phyloP scores from a whole-genome alignment of 2,329 filamentous ascomycete species.

The Cordyceps militaris region DNA sequence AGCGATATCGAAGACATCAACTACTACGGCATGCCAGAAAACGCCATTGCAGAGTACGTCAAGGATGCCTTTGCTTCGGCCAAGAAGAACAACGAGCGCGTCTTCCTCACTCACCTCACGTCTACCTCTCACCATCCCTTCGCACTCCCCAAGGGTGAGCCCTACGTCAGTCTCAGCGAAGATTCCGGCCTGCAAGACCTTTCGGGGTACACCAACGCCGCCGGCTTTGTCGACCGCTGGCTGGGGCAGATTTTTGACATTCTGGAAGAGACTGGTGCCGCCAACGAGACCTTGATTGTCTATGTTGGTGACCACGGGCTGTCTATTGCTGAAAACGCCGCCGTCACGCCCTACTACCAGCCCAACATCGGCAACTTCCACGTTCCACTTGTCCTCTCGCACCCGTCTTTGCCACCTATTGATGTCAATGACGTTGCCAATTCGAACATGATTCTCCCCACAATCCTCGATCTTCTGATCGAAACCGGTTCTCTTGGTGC shows the following conservation, averaged over 20 bases:
- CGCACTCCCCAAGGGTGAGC: slow-evolving; percentile 23
- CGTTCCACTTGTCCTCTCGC: slow-evolving; percentile 26
- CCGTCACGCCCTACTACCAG: slow-evolving; percentile 27
- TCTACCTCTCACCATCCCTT: slow-evolving; percentile 30
- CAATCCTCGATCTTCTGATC: slow-evolving; percentile 28
- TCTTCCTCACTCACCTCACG: slow-evolving; percentile 30
- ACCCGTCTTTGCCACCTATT: slow-evolving; percentile 26
- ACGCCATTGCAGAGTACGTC: slow-evolving; percentile 26
- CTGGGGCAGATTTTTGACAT: slow-evolving; percentile 25
- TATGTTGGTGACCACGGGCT: slow-evolving; percentile 28
- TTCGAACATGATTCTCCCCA: slow-evolving; percentile 28
- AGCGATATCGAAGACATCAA: slow-evolving; percentile 26
- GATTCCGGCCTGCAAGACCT: slow-evolving; percentile 24
- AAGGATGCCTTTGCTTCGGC: slow-evolving; percentile 26
- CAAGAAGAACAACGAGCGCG: slow-evolving; percentile 23
- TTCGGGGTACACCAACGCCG: slow-evolving; percentile 27
- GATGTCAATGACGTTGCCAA: slow-evolving; percentile 26
- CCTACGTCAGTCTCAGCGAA: slow-evolving; percentile 21
- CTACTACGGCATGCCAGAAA: slow-evolving; percentile 29
- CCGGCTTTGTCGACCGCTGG: slow-evolving; percentile 28
- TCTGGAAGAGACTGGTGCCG: slow-evolving; percentile 25
- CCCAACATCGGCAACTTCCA: slow-evolving; percentile 27
- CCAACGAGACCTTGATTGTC: slow-evolving; percentile 27
- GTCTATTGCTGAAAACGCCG: slow-evolving; percentile 26
- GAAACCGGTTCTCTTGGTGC: slow-evolving; percentile 26